Conservation (phyloP, 2,329 filamentous ascomycete species). For the Pseudogymnoascus sp. region DNA sequence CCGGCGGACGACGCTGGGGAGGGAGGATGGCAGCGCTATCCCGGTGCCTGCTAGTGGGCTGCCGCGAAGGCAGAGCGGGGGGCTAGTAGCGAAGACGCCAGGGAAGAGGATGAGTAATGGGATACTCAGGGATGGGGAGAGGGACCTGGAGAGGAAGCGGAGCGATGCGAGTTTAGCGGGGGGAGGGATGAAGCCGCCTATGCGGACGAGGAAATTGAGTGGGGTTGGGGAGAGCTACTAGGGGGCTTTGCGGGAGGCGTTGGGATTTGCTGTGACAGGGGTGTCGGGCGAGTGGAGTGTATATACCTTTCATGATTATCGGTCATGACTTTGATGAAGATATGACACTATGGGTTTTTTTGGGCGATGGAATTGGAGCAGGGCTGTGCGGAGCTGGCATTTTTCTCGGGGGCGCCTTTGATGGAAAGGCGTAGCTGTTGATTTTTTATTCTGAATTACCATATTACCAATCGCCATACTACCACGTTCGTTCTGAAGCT, state of each 20-base stretch:
- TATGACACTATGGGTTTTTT: constrained; percentile 6
- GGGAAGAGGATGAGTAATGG: constrained; percentile 24
- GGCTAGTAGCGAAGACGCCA: constrained; percentile 24
- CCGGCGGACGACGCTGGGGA: constrained; percentile 35
- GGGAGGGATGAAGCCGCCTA: constrained; percentile 21
- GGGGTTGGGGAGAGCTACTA: constrained; percentile 52
- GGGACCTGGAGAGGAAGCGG: constrained; percentile 16
- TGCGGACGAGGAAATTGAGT: constrained; percentile 38
- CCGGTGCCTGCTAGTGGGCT: constrained; percentile 37
- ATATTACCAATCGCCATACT: not conserved
- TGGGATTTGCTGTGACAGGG: constrained; percentile 5
- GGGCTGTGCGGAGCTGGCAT: not conserved
- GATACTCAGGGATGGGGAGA: constrained; percentile 13
- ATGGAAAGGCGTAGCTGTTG: not conserved
- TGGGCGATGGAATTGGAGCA: constrained; percentile 3
- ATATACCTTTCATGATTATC: constrained; percentile 5
- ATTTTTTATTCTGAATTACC: not conserved
- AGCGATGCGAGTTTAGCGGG: constrained; percentile 11
- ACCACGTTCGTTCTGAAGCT: not conserved
- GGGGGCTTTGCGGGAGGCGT: constrained; percentile 10
- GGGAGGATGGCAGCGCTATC: constrained; percentile 36
- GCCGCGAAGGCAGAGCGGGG: constrained; percentile 44
- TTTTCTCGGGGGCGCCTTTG: not conserved
- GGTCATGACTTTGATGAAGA: constrained; percentile 7
- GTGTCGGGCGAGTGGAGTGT: not conserved